These are phyloP conservation scores for Blastobotrys serpentis DNA, from an alignment of 1,139 yeast genomes.

Conservation along the genomic window DNA sequence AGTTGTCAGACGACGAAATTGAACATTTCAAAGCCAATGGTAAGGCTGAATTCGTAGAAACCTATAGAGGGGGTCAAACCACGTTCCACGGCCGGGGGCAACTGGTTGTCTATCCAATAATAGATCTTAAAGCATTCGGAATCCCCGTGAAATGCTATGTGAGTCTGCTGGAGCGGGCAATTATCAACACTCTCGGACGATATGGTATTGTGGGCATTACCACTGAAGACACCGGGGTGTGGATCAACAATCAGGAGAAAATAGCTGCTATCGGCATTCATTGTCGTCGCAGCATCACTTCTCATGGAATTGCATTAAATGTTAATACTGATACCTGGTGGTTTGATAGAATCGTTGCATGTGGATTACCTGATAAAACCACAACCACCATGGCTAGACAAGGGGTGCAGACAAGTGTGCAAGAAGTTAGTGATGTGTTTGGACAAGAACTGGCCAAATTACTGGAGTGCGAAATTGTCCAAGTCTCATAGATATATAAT, in stretches of 20 bases:
- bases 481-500: background rate
- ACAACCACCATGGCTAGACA: conserved; percentile 52
- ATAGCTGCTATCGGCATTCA: conserved; percentile 91
- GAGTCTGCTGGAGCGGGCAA: conserved; percentile 61
- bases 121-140: conserved; percentile 65
- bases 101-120: conserved; percentile 75
- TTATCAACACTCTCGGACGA: conserved; percentile 51
- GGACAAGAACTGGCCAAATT: conserved; percentile 52
- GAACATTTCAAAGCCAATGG: conserved; percentile 35
- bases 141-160: conserved; percentile 77
- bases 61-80: conserved; percentile 93
- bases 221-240: conserved; percentile 77
- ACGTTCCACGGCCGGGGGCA: conserved; percentile 98
- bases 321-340: conserved; percentile 68
- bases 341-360: conserved; percentile 72
- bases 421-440: conserved; percentile 51
- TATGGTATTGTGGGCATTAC: conserved; percentile 50
- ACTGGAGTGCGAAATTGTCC: conserved; percentile 11
- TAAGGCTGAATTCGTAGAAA: conserved; percentile 58
- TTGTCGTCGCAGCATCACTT: conserved; percentile 77
- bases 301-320: conserved; percentile 88
- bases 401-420: conserved; percentile 36
- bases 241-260: conserved; percentile 64
- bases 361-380: conserved; percentile 69
- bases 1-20: conserved; percentile 40